phyloP scores from a whole-genome alignment of 176 grass and related monocot species.

The Phyllostachys edulis region DNA sequence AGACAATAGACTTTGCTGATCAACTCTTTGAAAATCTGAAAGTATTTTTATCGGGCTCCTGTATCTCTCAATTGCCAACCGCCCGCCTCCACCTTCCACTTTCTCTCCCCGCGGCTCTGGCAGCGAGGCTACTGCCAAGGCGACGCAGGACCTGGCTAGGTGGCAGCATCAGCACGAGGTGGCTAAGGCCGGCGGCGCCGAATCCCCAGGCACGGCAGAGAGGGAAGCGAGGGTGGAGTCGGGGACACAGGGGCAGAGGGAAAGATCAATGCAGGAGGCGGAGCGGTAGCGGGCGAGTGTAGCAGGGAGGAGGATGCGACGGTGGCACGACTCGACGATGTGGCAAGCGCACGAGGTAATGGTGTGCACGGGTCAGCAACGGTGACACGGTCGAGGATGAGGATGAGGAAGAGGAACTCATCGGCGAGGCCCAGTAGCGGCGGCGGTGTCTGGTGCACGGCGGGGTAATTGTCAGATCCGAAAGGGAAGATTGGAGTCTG shows the following conservation, averaged over 20 bases:
- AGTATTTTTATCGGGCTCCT: not conserved
- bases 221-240: slow-evolving; percentile 36
- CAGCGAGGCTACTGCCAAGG: no score
- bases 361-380: slow-evolving; percentile 44
- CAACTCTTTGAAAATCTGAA: not conserved
- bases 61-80: not conserved
- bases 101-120: no score
- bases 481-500: no score
- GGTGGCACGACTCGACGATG: slow-evolving; percentile 69
- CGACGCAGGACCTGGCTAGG: no score
- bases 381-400: slow-evolving; percentile 61
- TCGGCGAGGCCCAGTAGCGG: slow-evolving; percentile 43
- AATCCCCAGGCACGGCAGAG: slow-evolving; percentile 29
- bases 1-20: not conserved
- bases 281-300: slow-evolving; percentile 52
- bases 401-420: slow-evolving; percentile 65
- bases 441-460: slow-evolving; percentile 9
- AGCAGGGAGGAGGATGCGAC: slow-evolving; percentile 36
- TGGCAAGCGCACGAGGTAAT: slow-evolving; percentile 69
- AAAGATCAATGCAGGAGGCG: slow-evolving; percentile 51
- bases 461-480: no score
- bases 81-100: no score
- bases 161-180: no score
- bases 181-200: not conserved
- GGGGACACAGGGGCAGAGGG: slow-evolving; percentile 64